These are phyloP conservation scores for Albatrellus ellisii DNA, from an alignment of 768 basidiomycete genomes.

Conservation along the genomic window DNA sequence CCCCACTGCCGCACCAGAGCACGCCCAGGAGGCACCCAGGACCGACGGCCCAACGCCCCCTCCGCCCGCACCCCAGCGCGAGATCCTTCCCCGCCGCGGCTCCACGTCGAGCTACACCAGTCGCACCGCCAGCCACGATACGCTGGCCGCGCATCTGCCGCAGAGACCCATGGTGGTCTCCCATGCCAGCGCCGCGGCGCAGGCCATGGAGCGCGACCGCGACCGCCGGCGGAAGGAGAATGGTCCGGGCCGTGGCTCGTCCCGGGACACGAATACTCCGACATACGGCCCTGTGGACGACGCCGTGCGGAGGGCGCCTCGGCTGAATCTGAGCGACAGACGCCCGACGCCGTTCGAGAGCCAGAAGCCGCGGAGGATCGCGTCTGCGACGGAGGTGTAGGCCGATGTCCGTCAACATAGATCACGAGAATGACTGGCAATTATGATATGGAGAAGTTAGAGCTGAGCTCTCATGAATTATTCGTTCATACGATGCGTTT, in stretches of 20 bases:
- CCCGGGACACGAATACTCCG: slow-evolving; percentile 8
- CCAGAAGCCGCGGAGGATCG: neutral
- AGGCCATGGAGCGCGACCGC: slow-evolving; percentile 9
- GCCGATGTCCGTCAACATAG: too few species aligned
- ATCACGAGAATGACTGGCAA: too few species aligned
- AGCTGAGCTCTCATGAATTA: neutral
- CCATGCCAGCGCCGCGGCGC: slow-evolving; percentile 12
- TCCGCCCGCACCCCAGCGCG: neutral
- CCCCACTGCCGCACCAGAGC: neutral
- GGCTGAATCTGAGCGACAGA: slow-evolving; percentile 3
- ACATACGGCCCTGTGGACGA: slow-evolving; percentile 4
- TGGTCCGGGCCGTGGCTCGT: slow-evolving; percentile 5
- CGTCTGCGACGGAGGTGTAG: neutral
- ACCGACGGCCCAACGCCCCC: neutral
- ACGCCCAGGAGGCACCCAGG: neutral
- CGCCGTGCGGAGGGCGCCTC: slow-evolving; percentile 2
- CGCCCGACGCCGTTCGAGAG: slow-evolving; percentile 11
- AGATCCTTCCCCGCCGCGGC: neutral
- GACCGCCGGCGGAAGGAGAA: slow-evolving; percentile 12
- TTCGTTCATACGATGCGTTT: neutral
- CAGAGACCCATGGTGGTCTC: slow-evolving; percentile 7
- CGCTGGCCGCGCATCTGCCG: neutral
- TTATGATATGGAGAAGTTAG: neutral
- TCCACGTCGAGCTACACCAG: neutral
- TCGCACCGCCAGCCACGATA: neutral